Evolutionary conservation across 805 yeast species (phyloP), one percentile per base, ranked within the genome.

Genomic region (Kodamaea laetipori): DNA sequence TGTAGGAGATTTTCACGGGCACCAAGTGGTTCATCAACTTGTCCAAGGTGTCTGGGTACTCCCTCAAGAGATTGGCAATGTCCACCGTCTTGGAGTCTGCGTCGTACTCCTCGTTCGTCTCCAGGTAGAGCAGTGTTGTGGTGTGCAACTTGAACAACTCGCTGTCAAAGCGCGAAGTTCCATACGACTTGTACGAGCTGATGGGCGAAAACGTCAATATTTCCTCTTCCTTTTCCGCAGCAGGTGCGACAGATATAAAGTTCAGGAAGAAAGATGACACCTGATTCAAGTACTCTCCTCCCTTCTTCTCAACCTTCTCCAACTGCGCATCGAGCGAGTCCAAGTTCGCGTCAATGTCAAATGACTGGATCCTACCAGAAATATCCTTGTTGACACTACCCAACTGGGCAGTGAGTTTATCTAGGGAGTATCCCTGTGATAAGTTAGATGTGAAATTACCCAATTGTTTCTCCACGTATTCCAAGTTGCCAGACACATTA

Each of bases 321-420:
- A 90, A 69, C 52, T 81, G 50, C 6, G 77, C 66, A 60, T 90
- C 97, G 47, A 90, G 71, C 6, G 78, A 76, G 49, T 87, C 90
- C 41, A 42, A 37, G 21, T 37, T 32, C 5, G 36, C 25, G 33
- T 42, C 41, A 7, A 42, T 28, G 12, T 40, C 38, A 11, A 39
- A 39, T 4, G 43, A 24, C 16, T 16, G 23, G 25, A 39, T 33
- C 12, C 34, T 24, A 8, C 17, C 37, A 2, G 43, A 33, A 1
- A 40, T 17, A 13, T 25, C 43, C 15, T 40, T 26, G 30, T 42
- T 37, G 27, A 37, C 37, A 6, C 24, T 17, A 11, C 26, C 38
- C 21, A 42, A 30, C 21, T 42, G 45, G 10, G 41, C 15, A n/a
- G 34, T 25, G 19, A 42, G 19, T 21, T 42, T 42, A 23, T 42